Evolutionary conservation across 805 yeast genomes (phyloP).

Genomic region (Yarrowia deformans): DNA sequence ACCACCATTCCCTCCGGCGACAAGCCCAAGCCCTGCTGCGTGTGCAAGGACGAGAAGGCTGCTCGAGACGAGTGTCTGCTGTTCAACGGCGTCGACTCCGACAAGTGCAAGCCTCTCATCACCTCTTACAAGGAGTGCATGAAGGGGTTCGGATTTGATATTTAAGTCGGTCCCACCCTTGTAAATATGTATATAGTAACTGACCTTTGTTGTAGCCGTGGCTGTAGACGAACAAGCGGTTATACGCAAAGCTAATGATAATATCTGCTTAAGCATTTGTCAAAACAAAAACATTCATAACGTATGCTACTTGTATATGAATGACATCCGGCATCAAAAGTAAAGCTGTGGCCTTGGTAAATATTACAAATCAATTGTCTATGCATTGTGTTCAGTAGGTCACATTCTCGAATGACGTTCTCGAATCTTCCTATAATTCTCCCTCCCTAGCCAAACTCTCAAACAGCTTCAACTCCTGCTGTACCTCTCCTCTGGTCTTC

Average conservation of each 20-base stretch:
- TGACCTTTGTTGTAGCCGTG: too few relatives aligned
- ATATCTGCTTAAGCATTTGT: too few relatives aligned
- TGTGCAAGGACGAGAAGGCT: conserved; percentile 83
- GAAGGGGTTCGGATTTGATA: conserved; percentile 87
- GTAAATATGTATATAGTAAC: conserved; percentile 32
- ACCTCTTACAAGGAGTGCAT: conserved; percentile 81
- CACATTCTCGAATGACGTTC: too few relatives aligned
- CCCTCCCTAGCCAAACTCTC: not conserved
- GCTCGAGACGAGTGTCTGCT: conserved; percentile 87
- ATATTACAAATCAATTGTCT: too few relatives aligned
- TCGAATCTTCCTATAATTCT: too few relatives aligned
- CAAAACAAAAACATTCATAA: too few relatives aligned
- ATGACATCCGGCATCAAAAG: too few relatives aligned
- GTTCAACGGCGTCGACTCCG: conserved; percentile 80
- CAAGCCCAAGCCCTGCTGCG: conserved; percentile 96
- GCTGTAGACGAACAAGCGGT: too few relatives aligned
- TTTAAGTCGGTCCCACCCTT: conserved; percentile 45
- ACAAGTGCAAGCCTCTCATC: conserved; percentile 77
- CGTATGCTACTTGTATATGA: too few relatives aligned
- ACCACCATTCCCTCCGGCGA: conserved; percentile 28
- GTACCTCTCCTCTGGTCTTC: conserved; percentile 20
- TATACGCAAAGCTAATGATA: too few relatives aligned
- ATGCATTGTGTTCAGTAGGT: too few relatives aligned
- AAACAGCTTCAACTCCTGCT: not conserved
- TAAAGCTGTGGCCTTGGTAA: too few relatives aligned